A percentile compares a stretch with the other conserved stretches of the same genome.
Evolutionary conservation across 177 flowering plant genomes (phyloP).

Genomic region (Vitis hybrid): DNA sequence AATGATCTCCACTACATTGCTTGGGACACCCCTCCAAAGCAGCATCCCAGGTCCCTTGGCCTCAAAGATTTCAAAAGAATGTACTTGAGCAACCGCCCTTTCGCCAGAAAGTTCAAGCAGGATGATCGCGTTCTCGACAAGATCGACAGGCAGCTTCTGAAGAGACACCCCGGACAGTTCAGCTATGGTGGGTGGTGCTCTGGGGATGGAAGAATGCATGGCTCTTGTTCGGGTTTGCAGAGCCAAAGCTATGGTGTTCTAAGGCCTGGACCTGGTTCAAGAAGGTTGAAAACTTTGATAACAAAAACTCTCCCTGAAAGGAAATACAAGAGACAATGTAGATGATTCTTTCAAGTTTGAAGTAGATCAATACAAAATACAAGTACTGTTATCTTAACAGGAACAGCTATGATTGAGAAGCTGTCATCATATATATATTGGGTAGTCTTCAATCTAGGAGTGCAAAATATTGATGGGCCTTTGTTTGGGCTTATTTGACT

Average conservation of each 20-base stretch:
- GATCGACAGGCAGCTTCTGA: constrained; percentile 73
- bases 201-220: constrained; percentile 8
- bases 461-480: too few species aligned
- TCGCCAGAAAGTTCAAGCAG: constrained; percentile 81
- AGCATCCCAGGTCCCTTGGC: constrained; percentile 76
- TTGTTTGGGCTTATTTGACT: too few species aligned
- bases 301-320: constrained; percentile 39
- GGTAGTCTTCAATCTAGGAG: too few species aligned
- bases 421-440: too few species aligned
- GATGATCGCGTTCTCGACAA: constrained; percentile 60
- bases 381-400: not conserved
- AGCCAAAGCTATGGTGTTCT: constrained; percentile 43
- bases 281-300: constrained; percentile 56
- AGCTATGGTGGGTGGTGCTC: constrained; percentile 80
- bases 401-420: not conserved
- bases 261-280: constrained; percentile 71
- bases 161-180: constrained; percentile 37
- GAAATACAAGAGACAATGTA: constrained; percentile 56
- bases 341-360: constrained; percentile 24
- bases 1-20: constrained; percentile 89
- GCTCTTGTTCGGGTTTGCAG: constrained; percentile 31
- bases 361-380: not conserved
- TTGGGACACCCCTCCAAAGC: constrained; percentile 96
- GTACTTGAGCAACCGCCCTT: constrained; percentile 64
- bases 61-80: constrained; percentile 59